Evolutionary conservation across 2,329 filamentous ascomycete genomes (phyloP).

Genomic region (Arthrobotrys sphaeroides): DNA sequence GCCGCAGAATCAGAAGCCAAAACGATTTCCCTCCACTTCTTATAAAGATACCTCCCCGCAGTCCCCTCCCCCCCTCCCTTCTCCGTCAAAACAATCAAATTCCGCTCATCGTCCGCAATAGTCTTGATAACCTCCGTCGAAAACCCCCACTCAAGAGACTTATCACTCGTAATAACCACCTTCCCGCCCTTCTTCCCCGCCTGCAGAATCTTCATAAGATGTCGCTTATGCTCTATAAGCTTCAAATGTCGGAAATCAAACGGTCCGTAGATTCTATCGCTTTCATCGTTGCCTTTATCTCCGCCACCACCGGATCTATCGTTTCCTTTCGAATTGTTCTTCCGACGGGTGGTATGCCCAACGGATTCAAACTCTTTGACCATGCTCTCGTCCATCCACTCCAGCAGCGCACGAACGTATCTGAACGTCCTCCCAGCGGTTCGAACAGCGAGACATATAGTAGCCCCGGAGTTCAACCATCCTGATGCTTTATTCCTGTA

Average conservation of each 20-base stretch:
- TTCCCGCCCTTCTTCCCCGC: slow-evolving; percentile 65
- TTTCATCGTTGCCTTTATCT: slow-evolving; percentile 62
- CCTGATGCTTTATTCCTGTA: slow-evolving; percentile 74
- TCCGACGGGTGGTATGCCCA: slow-evolving; percentile 65
- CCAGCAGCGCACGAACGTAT: slow-evolving; percentile 89
- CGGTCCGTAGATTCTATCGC: slow-evolving; percentile 69
- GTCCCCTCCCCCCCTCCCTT: slow-evolving; percentile 67
- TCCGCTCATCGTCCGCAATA: slow-evolving; percentile 79
- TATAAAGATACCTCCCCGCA: slow-evolving; percentile 79
- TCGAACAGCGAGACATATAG: slow-evolving; percentile 73
- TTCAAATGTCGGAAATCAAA: slow-evolving; percentile 91
- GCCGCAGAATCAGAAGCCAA: neutral
- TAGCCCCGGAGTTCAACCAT: slow-evolving; percentile 55
- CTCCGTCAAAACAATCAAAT: slow-evolving; percentile 88
- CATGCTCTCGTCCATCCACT: slow-evolving; percentile 99
- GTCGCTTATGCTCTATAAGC: slow-evolving; percentile 81
- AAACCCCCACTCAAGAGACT: slow-evolving; percentile 92
- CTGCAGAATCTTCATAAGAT: slow-evolving; percentile 75
- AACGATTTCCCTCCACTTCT: slow-evolving; percentile 75
- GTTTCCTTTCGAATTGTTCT: too few species aligned
- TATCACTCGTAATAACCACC: slow-evolving; percentile 90
- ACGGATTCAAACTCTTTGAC: slow-evolving; percentile 87
- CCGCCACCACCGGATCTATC: slow-evolving; percentile 59
- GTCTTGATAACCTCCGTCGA: slow-evolving; percentile 80
- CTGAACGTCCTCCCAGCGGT: slow-evolving; percentile 89